phyloP scores from a whole-genome alignment of 2,329 filamentous ascomycete genomes.

The Colletotrichum scovillei region DNA sequence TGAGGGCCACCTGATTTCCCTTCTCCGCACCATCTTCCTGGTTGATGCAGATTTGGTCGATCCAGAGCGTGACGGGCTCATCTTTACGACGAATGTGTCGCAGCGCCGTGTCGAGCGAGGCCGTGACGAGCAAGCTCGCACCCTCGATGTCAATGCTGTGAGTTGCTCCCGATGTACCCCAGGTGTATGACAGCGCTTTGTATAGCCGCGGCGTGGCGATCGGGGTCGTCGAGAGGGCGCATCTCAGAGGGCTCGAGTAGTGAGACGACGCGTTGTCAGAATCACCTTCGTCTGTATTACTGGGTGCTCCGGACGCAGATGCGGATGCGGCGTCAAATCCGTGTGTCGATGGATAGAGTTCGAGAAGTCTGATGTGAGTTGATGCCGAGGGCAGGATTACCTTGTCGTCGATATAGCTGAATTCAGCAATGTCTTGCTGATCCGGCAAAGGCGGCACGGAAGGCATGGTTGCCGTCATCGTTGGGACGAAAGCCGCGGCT shows the following conservation, averaged over 20 bases:
- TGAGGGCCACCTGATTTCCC: constrained; percentile 50
- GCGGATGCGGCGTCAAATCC: not conserved
- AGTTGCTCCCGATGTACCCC: constrained; percentile 34
- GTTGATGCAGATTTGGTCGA: constrained; percentile 55
- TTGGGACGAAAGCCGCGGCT: constrained; percentile 10
- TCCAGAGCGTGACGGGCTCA: constrained; percentile 44
- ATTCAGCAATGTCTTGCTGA: not conserved
- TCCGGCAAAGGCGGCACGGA: constrained; percentile 17
- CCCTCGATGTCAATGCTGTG: constrained; percentile 19
- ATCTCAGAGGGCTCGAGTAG: constrained; percentile 14
- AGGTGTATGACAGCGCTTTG: constrained; percentile 42
- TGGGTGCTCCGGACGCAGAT: not conserved
- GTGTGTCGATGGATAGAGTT: constrained; percentile 13
- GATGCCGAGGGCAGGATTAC: constrained; percentile 22
- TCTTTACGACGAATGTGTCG: constrained; percentile 17
- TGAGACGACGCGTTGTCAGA: not conserved
- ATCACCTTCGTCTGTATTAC: constrained; percentile 6
- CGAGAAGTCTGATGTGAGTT: constrained; percentile 31
- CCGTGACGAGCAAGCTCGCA: constrained; percentile 19
- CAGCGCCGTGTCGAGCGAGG: constrained; percentile 31
- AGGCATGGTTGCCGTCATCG: constrained; percentile 19
- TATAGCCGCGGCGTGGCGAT: constrained; percentile 35
- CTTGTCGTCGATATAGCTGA: constrained; percentile 1
- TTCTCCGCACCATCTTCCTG: constrained; percentile 49
- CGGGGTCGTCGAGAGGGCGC: constrained; percentile 15